Conservation (phyloP, 768 basidiomycete species). For the Astraeus odoratus region DNA sequence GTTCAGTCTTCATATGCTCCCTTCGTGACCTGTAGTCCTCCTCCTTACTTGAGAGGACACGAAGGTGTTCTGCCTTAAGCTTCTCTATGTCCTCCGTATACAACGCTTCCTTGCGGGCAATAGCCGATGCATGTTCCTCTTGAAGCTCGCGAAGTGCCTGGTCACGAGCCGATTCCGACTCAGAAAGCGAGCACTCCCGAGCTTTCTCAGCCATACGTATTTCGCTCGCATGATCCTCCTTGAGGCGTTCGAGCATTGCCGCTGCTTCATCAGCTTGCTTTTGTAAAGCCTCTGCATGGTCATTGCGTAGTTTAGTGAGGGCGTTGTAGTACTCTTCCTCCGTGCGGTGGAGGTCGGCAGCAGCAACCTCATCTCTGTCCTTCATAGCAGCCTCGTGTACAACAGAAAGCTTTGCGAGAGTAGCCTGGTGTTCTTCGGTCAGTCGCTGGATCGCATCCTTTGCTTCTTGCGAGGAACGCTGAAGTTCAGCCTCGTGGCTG, state of each 20-base stretch:
- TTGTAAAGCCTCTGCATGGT: constrained; percentile 62
- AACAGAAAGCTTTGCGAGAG: constrained; percentile 37
- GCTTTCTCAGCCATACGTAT: constrained; percentile 71
- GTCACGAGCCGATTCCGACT: constrained; percentile 64
- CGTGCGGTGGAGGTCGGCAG: constrained; percentile 53
- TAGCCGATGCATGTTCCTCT: constrained; percentile 63
- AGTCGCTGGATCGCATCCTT: constrained; percentile 41
- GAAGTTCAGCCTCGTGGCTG: constrained; percentile 50
- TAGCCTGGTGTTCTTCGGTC: constrained; percentile 48
- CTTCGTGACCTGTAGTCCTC: constrained; percentile 46
- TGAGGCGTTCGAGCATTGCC: constrained; percentile 60
- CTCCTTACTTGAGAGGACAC: constrained; percentile 45
- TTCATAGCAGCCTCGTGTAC: constrained; percentile 54
- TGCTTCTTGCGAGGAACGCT: constrained; percentile 48
- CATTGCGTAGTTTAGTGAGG: constrained; percentile 65
- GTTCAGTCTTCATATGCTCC: constrained; percentile 29
- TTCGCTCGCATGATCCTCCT: constrained; percentile 69
- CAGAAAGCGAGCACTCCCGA: constrained; percentile 64
- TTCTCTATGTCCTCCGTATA: constrained; percentile 60
- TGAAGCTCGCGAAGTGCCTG: constrained; percentile 58
- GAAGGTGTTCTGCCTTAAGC: constrained; percentile 56
- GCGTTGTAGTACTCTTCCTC: constrained; percentile 81
- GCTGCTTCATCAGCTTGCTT: constrained; percentile 54
- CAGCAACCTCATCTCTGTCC: constrained; percentile 53
- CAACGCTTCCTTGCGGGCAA: constrained; percentile 58